Base-by-base conservation (phyloP, 73 alveolate genomes). In the Effrenium voratum region DNA sequence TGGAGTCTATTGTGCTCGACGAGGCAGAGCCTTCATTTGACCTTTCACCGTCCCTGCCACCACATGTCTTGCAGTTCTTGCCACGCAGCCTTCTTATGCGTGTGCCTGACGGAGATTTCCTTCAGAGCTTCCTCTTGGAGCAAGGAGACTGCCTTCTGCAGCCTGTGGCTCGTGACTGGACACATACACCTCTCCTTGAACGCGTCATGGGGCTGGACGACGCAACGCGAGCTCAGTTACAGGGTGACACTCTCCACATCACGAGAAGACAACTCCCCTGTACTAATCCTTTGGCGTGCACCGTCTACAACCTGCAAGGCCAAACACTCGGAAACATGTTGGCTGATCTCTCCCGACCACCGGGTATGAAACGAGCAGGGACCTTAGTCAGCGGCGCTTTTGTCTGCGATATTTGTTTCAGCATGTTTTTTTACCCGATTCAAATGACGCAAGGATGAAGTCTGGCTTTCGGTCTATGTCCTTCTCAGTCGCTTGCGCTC, bases 251-350 rank as follows among this genome's bases (percentile, higher is more conserved):
- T 15, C 50, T 81, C 38, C 1, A 46, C 34, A 24, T 81, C 36
- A 28, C 73, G 30, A 70, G 91, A 5, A 1, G 45, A 1, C 91
- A 81, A 32, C 22, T 81, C 32, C 73, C 91, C 1, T 46, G 70
- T 49, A 47, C 91, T 30, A 81, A 81, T 15, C 91, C 91, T 0
- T n/a, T 81, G 72, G 91, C 91, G 34, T 81, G 91, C 91, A 81
- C 91, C 10, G 91, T 72, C 6, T 81, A 81, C 73, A 38, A 44
- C 36, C 40, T 81, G 19, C 91, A 81, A 32, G 91, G 91, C 5
- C 57, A 49, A 8, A 81, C 91, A 2, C 2, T 81, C 15, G n/a
- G 47, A 12, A 72, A 70, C 5, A 81, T 81, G 91, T 3, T 81
- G 32, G 91, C 50, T 5, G 73, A 81, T 32, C 40, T 81, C 3